phyloP scores from a whole-genome alignment of 345 rosid genomes.

The Gossypium longicalyx region DNA sequence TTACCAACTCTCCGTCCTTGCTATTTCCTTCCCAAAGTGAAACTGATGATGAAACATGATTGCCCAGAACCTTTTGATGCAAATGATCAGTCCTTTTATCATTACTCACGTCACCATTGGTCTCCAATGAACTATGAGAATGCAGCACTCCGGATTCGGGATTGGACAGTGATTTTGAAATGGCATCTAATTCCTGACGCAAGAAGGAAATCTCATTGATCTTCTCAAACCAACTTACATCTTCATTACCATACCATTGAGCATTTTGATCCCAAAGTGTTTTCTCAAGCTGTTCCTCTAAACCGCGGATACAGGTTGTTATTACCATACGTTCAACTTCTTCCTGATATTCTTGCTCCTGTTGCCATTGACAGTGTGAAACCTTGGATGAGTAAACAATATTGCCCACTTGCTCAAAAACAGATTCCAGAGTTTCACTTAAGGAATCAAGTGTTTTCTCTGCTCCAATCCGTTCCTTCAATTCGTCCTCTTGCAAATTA shows the following conservation, averaged over 20 bases:
- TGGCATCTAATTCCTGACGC: constrained; percentile 62
- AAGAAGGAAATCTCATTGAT: constrained; percentile 56
- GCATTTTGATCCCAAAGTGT: constrained; percentile 39
- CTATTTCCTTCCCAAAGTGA: constrained; percentile 55
- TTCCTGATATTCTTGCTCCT: constrained; percentile 42
- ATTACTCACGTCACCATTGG: constrained; percentile 32
- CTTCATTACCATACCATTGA: constrained; percentile 26
- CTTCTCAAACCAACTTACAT: constrained; percentile 36
- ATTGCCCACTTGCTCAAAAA: constrained; percentile 30
- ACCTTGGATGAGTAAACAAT: constrained; percentile 31
- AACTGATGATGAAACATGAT: constrained; percentile 36
- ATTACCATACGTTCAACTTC: constrained; percentile 50
- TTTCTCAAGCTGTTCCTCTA: constrained; percentile 56
- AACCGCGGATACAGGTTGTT: constrained; percentile 37
- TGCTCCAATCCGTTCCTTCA: constrained; percentile 33
- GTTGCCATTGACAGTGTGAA: constrained; percentile 44
- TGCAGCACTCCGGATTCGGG: constrained; percentile 47
- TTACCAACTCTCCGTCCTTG: constrained; percentile 49
- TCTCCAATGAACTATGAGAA: constrained; percentile 51
- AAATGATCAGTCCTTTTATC: constrained; percentile 36
- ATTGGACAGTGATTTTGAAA: constrained; percentile 43
- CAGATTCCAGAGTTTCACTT: constrained; percentile 32
- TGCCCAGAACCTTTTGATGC: constrained; percentile 52
- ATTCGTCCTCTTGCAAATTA: constrained; percentile 30
- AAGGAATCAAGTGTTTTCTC: constrained; percentile 39